Base-by-base conservation (phyloP, 1,139 yeast genomes). In the Kluyveromyces sp. region DNA sequence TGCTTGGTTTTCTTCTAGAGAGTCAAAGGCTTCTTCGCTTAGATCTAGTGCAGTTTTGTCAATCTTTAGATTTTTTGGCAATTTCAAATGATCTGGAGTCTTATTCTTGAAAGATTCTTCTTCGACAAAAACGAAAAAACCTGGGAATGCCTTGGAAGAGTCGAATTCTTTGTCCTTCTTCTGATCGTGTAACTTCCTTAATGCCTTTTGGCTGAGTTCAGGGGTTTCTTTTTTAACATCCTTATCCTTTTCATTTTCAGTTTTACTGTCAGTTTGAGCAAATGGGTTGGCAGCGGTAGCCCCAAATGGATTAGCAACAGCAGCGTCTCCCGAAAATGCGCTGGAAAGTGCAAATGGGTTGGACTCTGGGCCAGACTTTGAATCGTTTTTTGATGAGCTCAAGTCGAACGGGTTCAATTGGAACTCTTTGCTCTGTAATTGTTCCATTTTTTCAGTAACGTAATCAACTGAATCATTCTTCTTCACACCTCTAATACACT, bases 401-500 rank as follows among this genome's bases (percentile, higher is more conserved):
- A 66, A 48, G 34, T 59, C 63, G 35, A 77, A 74, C 44, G 75
- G 63, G 50, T 72, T 74, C 31, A 73, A 68, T 36, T 72, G 65
- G 45, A 71, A 63, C 46, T 70, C 70, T 50, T 70, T 72, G 35
- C 65, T 66, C 37, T 73, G 75, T 6, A 66, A 55, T 26, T 45
- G 44, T 27, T 70, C 67, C 56, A 75, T 63, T 50, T 73, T 71
- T 34, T 69, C 71, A 38, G 74, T 74, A 41, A 74, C 53, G 34
- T 66, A 61, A 45, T 70, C 68, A 2, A 68, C 50, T 3, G 58
- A 66, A 1, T 65, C 68, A 8, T 69, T 68, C 55, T 81, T 80
- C 50, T 72, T 68, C 3, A 89, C 71, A 4, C 94, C 96, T 61
- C 96, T 72, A 43, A 89, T 70, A 32, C 86, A 88, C 56, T 83